Evolutionary conservation across 768 basidiomycete species (phyloP).

Genomic region (Termitomyces sp.): DNA sequence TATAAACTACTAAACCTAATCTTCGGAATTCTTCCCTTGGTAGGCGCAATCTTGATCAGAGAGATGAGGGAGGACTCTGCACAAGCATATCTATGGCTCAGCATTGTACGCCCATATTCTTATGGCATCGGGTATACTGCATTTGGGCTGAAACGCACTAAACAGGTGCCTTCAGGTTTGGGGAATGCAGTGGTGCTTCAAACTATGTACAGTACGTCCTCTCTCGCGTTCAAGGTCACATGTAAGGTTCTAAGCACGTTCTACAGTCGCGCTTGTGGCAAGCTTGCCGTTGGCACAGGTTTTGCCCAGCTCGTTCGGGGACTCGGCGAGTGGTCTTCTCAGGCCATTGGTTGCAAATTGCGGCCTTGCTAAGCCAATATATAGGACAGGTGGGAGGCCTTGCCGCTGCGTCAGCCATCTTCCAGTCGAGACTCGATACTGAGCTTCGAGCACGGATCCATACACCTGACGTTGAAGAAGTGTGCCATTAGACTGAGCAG

Average conservation of each 20-base stretch:
- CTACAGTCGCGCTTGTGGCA: conserved; percentile 48
- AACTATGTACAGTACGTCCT: conserved; percentile 45
- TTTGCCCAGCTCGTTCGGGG: conserved; percentile 59
- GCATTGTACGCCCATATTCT: conserved; percentile 24
- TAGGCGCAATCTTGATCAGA: conserved; percentile 35
- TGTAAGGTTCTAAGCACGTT: neutral
- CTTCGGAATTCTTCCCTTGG: conserved; percentile 44
- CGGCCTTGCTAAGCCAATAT: neutral
- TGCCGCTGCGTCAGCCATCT: conserved; percentile 52
- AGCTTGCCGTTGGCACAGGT: conserved; percentile 56
- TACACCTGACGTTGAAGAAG: conserved; percentile 37
- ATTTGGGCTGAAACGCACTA: neutral
- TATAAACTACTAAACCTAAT: conserved; percentile 43
- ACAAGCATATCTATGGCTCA: conserved; percentile 39
- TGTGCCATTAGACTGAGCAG: conserved; percentile 10
- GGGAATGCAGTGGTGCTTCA: conserved; percentile 63
- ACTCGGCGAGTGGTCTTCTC: conserved; percentile 29
- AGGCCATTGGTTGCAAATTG: neutral
- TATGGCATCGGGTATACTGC: neutral
- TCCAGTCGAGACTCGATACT: conserved; percentile 43
- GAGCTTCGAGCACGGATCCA: conserved; percentile 42
- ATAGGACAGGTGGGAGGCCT: conserved; percentile 57
- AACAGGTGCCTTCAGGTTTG: conserved; percentile 54
- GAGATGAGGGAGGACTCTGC: conserved; percentile 38
- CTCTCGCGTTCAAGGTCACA: neutral